Evolutionary conservation across 2,329 filamentous ascomycete species (phyloP), one percentile per base, ranked within the genome.

Genomic region (Chalaropsis thielavioides): DNA sequence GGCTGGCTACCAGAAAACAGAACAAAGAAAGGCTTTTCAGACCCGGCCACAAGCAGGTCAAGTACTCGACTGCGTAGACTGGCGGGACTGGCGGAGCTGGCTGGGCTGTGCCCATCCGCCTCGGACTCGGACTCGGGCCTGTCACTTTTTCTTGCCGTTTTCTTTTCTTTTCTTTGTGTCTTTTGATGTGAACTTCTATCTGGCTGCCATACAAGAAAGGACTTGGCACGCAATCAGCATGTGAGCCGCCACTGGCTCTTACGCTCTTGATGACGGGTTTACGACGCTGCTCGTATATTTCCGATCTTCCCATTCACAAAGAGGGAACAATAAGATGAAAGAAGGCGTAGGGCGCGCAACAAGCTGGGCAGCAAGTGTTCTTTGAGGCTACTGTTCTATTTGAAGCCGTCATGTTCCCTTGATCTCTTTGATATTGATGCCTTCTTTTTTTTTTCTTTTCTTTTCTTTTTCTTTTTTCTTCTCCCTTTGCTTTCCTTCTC

Each of bases 261-360:
- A 56, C 51, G 15, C 54, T 31, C 31, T 10, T 58, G 54, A 58
- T 58, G 54, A 58, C 27, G 17, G 6, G 54, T 58, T 58, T 58
- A 58, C 54, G 54, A 58, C 54, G 54, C 27, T 19, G 54, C 54
- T 58, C 54, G 54, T 58, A 58, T 58, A 58, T 35, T 58, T 35
- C 22, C 17, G 15, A 8, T 35, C 27, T 17, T 35, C n/a, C n/a
- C 17, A 58, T n/a, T 31, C 24, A 4, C 31, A 22, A 19, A 2
- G 17, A 35, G 54, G 38, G 15, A 38, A n/a, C n/a, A 58, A 15
- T 38, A 58, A 19, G 31, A 51, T 51, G 19, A 17, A 35, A 56
- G 51, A 31, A 56, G 10, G 5, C 17, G 27, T 19, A 58, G 8
- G 3, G 54, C 31, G 54, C 54, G 4, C 3, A 38, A 7, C 2